phyloP scores from a whole-genome alignment of 208 protist genomes.

The Sergeia podlipaevii region DNA sequence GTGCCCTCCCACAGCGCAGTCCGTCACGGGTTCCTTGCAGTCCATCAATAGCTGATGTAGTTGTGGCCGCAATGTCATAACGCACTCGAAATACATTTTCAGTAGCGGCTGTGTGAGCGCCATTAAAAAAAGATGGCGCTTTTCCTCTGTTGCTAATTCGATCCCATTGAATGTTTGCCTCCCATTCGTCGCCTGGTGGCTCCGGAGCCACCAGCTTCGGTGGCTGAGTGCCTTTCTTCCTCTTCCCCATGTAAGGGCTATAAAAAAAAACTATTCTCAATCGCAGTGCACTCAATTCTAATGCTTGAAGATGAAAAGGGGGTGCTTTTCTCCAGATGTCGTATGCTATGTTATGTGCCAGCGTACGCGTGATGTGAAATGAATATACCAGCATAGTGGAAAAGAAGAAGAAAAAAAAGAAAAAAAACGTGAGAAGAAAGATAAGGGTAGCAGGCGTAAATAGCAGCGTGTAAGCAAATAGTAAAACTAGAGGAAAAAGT shows the following conservation, averaged over 20 bases:
- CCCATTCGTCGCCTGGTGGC: slow-evolving; percentile 39
- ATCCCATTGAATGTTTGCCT: slow-evolving; percentile 42
- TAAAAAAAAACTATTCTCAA: neutral
- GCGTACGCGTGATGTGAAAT: too few species aligned
- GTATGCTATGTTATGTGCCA: too few species aligned
- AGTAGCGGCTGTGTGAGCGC: slow-evolving; percentile 26
- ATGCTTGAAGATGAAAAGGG: neutral
- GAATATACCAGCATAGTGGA: slow-evolving; percentile 6
- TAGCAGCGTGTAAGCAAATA: too few species aligned
- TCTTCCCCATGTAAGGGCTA: slow-evolving; percentile 1
- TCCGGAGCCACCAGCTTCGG: slow-evolving; percentile 43
- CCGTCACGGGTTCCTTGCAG: neutral
- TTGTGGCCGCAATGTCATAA: slow-evolving; percentile 9
- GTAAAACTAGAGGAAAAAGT: slow-evolving; percentile 1
- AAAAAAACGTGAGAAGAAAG: neutral
- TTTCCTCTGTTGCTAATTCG: slow-evolving; percentile 21
- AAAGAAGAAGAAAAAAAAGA: slow-evolving; percentile 2
- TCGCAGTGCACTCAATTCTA: neutral
- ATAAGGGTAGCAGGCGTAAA: too few species aligned
- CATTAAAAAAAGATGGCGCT: slow-evolving; percentile 33
- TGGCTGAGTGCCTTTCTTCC: slow-evolving; percentile 20
- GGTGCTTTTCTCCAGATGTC: too few species aligned
- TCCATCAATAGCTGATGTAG: neutral
- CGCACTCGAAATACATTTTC: slow-evolving; percentile 22
- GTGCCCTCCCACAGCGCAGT: slow-evolving; percentile 24